A percentile compares a stretch with the other conserved stretches of the same genome.
These are phyloP conservation scores for Zychaea mexicana DNA, from an alignment of 371 early-diverging fungal genomes.

Conservation along the genomic window DNA sequence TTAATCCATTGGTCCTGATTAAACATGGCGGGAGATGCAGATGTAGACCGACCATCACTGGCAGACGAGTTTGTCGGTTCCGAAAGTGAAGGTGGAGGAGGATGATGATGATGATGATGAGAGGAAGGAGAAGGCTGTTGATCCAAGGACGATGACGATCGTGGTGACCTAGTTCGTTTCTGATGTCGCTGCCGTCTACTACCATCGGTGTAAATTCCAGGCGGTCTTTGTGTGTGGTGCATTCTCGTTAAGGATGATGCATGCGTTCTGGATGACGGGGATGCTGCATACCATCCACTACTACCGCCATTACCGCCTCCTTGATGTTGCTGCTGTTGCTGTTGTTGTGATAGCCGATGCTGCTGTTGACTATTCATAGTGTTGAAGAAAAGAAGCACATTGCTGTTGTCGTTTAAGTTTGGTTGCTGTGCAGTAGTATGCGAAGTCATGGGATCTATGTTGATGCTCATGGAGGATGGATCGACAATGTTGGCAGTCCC, in stretches of 20 bases:
- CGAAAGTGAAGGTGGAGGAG: neutral
- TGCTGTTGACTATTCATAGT: neutral
- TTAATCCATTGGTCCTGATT: neutral
- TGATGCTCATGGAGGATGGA: slow-evolving; percentile 6
- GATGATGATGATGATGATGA: too few relatives aligned
- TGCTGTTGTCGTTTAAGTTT: neutral
- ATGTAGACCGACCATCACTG: neutral
- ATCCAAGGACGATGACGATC: neutral
- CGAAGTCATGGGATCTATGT: neutral
- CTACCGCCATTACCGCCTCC: neutral
- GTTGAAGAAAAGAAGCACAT: neutral
- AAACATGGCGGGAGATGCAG: neutral
- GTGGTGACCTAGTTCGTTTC: neutral
- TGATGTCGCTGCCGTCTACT: neutral
- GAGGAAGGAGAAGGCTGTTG: neutral
- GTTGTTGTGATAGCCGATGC: neutral
- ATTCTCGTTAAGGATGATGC: too few relatives aligned
- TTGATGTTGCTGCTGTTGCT: neutral
- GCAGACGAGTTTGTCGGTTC: slow-evolving; percentile 1
- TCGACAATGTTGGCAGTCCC: slow-evolving; percentile 5
- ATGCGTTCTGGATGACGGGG: neutral
- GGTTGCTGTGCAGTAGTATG: slow-evolving; percentile 5
- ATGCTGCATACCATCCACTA: neutral
- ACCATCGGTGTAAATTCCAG: too few relatives aligned
- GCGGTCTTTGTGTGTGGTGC: too few relatives aligned